These are phyloP conservation scores for Penicillium sp. DNA, from an alignment of 2,329 filamentous ascomycete species.

Conservation along the genomic window DNA sequence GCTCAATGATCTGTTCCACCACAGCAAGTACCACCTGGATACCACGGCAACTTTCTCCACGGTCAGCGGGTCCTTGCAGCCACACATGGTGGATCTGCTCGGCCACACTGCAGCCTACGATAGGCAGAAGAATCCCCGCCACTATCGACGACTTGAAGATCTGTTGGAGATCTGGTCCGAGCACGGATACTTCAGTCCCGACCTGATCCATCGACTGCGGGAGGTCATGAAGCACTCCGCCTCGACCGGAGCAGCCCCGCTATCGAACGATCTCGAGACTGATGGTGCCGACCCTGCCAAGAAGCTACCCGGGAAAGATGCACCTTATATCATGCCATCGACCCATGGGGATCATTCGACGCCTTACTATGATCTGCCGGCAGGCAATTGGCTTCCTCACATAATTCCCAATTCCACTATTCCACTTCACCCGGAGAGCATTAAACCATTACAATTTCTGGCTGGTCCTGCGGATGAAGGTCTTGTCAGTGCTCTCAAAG, in stretches of 20 bases:
- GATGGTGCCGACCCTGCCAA: slow-evolving; percentile 38
- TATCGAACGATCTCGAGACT: slow-evolving; percentile 28
- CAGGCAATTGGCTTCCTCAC: slow-evolving; percentile 76
- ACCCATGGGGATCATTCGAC: slow-evolving; percentile 72
- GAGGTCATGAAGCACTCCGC: slow-evolving; percentile 54
- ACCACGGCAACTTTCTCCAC: slow-evolving; percentile 43
- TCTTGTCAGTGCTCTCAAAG: slow-evolving; percentile 68
- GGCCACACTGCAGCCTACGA: slow-evolving; percentile 54
- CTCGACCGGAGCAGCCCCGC: slow-evolving; percentile 30
- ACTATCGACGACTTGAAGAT: slow-evolving; percentile 63
- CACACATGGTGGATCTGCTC: slow-evolving; percentile 63
- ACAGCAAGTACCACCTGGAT: slow-evolving; percentile 57
- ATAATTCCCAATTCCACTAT: slow-evolving; percentile 73
- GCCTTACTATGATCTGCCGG: slow-evolving; percentile 80
- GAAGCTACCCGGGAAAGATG: slow-evolving; percentile 48
- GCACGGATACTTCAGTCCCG: slow-evolving; percentile 60
- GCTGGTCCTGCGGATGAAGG: slow-evolving; percentile 66
- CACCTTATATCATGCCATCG: slow-evolving; percentile 70
- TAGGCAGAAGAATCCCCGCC: slow-evolving; percentile 63
- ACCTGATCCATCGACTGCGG: slow-evolving; percentile 59
- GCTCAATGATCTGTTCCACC: slow-evolving; percentile 74
- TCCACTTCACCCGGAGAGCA: slow-evolving; percentile 69
- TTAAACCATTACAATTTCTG: slow-evolving; percentile 70
- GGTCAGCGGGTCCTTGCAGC: slow-evolving; percentile 59
- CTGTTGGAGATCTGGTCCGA: slow-evolving; percentile 72